Percentiles rank a stretch among this genome's conserved stretches.
phyloP scores from a whole-genome alignment of 176 grass and related monocot species.

The Cenchrus purpureus region DNA sequence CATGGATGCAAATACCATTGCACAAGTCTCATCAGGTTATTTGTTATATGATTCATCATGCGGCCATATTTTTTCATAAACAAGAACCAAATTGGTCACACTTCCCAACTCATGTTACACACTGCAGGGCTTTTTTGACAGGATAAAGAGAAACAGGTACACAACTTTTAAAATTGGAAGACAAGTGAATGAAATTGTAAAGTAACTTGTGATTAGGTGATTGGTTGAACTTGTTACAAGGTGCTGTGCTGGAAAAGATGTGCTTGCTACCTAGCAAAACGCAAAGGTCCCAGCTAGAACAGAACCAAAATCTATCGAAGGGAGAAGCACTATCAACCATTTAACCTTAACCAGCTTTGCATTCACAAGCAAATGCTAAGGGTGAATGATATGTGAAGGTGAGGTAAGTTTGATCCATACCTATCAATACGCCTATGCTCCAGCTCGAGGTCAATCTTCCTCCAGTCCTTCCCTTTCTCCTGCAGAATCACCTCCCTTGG shows the following conservation, averaged over 20 bases:
- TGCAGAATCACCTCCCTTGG: constrained; percentile 76
- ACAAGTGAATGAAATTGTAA: background rate
- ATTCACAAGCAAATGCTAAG: background rate
- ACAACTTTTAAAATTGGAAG: background rate
- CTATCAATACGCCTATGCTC: constrained; percentile 70
- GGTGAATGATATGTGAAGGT: background rate
- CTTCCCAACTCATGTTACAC: background rate
- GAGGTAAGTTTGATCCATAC: constrained; percentile 30
- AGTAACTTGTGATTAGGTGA: background rate
- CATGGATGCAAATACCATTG: background rate
- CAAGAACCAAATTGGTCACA: background rate
- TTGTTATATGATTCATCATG: background rate
- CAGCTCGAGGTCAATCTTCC: constrained; percentile 75
- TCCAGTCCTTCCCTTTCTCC: constrained; percentile 83
- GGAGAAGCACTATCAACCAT: background rate
- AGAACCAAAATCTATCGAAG: background rate
- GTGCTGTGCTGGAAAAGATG: too few relatives aligned
- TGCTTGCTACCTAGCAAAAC: background rate
- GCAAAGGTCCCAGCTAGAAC: background rate
- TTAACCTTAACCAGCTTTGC: background rate
- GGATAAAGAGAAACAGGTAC: background rate
- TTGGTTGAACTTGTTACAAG: background rate
- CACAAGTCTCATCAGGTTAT: background rate
- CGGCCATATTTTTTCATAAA: background rate
- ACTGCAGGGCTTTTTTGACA: background rate